A percentile compares a stretch with the other conserved stretches of the same genome.
phyloP scores from a whole-genome alignment of 805 yeast species.

The Ogataea sp. region DNA sequence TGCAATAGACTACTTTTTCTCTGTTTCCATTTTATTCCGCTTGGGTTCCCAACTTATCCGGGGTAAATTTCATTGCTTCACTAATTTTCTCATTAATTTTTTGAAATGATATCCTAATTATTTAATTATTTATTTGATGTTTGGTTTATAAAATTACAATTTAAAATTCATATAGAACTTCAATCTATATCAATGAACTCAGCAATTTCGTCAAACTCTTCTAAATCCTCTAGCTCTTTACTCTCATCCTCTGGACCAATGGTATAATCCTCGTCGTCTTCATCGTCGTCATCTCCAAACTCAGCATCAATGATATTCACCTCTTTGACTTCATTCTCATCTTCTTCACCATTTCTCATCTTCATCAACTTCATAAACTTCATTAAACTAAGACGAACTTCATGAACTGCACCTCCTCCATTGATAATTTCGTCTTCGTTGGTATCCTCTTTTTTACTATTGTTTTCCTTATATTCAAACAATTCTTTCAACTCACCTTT shows the following conservation, averaged over 20 bases:
- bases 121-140: too few species aligned
- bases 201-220: not conserved
- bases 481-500: conserved; percentile 33
- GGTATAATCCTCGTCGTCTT: conserved; percentile 2
- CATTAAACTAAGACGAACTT: too few species aligned
- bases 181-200: not conserved
- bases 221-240: not conserved
- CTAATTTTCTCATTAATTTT: too few species aligned
- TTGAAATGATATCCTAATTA: too few species aligned
- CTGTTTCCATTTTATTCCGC: too few species aligned
- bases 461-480: conserved; percentile 30
- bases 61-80: too few species aligned
- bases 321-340: conserved; percentile 1
- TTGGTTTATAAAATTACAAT: too few species aligned
- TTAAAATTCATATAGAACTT: too few species aligned
- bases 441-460: conserved; percentile 6
- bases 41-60: too few species aligned
- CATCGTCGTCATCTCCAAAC: not conserved
- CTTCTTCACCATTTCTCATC: conserved; percentile 8
- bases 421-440: conserved; percentile 7
- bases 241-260: not conserved
- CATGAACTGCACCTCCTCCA: not conserved
- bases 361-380: not conserved
- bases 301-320: not conserved
- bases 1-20: too few species aligned